Base-by-base conservation (phyloP, 352 stramenopile species). In the Blastocystis sp. region DNA sequence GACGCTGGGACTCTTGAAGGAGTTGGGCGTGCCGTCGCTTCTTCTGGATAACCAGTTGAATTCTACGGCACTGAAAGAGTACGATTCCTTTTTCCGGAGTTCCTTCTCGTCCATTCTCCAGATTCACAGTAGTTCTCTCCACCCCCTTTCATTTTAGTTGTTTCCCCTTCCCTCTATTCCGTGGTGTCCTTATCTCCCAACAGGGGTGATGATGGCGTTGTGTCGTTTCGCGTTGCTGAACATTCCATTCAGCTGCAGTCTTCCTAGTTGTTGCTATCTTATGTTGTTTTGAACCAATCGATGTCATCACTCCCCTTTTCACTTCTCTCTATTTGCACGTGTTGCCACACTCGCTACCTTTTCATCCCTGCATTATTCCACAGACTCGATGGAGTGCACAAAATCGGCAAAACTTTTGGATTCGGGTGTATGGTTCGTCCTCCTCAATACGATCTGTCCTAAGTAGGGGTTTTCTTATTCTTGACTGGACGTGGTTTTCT, bases 351-450 rank as follows among this genome's bases (percentile, higher is more conserved):
- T 34, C 28, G 28, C 0, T 34, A 62, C 59, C n/a, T 0, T 62
- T 62, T 62, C 59, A 62, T 62, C n/a, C 59, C 17, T 62, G 59
- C n/a, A n/a, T 19, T n/a, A 62, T 62, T 62, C 59, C n/a, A 62
- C 17, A n/a, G 59, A 62, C n/a, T n/a, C n/a, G 59, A n/a, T n/a
- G 59, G 59, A 62, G 17, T 62, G 17, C 17, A n/a, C 59, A 62
- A 62, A 62, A 62, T 34, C 28, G 28, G 28, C 28, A 34, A 34
- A 34, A 34, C 28, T 34, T 34, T 34, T 34, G 28, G 28, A 34
- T 34, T 34, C 28, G 28, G 28, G 28, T 34, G 28, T 34, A 34
- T 34, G 28, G 28, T 34, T 34, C 28, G 28, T 34, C 28, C 28
- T 34, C 28, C 28, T 34, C 28, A 34, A 0, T 34, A 34, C 28